Evolutionary conservation across 1,284 basidiomycete genomes (phyloP), one percentile per base, ranked within the genome.

Genomic region (Ustilago trichophora): DNA sequence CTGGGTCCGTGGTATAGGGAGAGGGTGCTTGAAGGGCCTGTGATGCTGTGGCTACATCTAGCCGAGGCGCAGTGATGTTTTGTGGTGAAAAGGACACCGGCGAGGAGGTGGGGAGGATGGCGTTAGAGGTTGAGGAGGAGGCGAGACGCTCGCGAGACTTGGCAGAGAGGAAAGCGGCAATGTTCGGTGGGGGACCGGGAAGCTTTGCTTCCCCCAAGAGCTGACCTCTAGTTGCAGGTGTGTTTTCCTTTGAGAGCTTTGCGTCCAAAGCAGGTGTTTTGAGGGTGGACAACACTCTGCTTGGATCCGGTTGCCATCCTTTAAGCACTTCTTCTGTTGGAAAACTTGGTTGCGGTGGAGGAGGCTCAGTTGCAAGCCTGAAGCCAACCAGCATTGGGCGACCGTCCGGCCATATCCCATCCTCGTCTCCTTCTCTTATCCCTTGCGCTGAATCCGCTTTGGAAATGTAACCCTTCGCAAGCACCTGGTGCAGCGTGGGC

Each of bases 101-200:
- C n/a, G n/a, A n/a, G n/a, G n/a, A n/a, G n/a, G n/a, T n/a, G n/a
- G n/a, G n/a, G n/a, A n/a, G n/a, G n/a, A n/a, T n/a, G n/a, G n/a
- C n/a, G n/a, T n/a, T n/a, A n/a, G 24, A 84, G 13, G 32, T 81
- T 12, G 88, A 84, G 22, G 90, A 85, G 10, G 86, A 85, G 57
- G 90, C 88, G 3, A 98, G 85, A 3, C 93, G 88, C 58, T 95
- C 92, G 46, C 87, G 86, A 72, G 94, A 92, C 79, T 93, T 94
- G 65, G 90, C 87, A 0, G 93, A 93, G 77, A 98, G 88, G 81
- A 90, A 98, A 42, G 97, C 93, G 76, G 94, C 94, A 3, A 98
- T 87, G 0, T 92, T 95, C 0, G 87, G 88, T 2, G 88, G 86
- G 32, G 87, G 87, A 2, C 88, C 84, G 2, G 88, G 86, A 6